These are phyloP conservation scores for Alternaria sp. DNA, from an alignment of 2,329 filamentous ascomycete genomes.

Conservation along the genomic window DNA sequence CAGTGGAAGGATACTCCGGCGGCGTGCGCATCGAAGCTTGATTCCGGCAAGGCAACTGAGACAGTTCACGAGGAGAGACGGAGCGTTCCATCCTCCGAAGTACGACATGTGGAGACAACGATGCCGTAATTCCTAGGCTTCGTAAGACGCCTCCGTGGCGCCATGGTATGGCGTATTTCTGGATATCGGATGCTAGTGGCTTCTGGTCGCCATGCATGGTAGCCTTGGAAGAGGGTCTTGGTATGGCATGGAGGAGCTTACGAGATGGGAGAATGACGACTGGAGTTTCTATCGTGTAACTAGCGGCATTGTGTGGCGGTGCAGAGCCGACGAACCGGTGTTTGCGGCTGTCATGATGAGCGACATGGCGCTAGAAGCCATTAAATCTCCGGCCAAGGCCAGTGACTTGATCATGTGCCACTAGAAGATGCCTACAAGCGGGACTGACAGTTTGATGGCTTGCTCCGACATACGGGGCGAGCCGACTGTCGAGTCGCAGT, in stretches of 20 bases:
- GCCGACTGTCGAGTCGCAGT: constrained; percentile 19
- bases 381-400: constrained; percentile 23
- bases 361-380: constrained; percentile 37
- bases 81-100: background rate
- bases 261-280: background rate
- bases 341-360: constrained; percentile 22
- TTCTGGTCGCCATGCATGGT: constrained; percentile 8
- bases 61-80: constrained; percentile 7
- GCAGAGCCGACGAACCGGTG: constrained; percentile 19
- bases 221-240: constrained; percentile 17
- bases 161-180: constrained; percentile 12
- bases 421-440: constrained; percentile 12
- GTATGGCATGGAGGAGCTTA: background rate
- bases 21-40: background rate
- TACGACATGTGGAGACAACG: background rate
- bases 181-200: constrained; percentile 2
- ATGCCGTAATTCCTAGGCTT: background rate
- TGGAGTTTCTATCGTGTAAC: background rate
- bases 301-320: constrained; percentile 23
- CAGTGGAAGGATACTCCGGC: background rate
- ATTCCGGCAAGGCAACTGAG: constrained; percentile 23
- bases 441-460: constrained; percentile 5
- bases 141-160: background rate
- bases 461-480: constrained; percentile 26
- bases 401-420: constrained; percentile 11